Conservation (phyloP, 2,329 filamentous ascomycete species). For the Mollisiaceae sp. region DNA sequence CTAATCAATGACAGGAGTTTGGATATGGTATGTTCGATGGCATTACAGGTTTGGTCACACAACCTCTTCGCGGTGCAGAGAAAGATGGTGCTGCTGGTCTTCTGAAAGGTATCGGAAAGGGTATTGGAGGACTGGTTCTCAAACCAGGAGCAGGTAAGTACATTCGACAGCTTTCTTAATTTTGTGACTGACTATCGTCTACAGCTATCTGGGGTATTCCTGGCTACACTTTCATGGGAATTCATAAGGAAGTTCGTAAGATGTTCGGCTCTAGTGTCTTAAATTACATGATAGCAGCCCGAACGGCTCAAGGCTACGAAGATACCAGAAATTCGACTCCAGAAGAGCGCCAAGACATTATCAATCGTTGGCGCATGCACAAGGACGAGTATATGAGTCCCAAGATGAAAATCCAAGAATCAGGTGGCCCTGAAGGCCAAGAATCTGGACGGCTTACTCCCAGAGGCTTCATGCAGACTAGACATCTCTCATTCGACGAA, state of each 20-base stretch:
- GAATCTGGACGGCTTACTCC: constrained; percentile 34
- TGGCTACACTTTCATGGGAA: constrained; percentile 82
- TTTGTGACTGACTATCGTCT: constrained; percentile 15
- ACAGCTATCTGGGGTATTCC: constrained; percentile 74
- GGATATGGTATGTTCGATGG: constrained; percentile 67
- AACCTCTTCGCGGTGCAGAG: constrained; percentile 63
- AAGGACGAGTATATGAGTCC: constrained; percentile 46
- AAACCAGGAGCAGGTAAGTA: constrained; percentile 78
- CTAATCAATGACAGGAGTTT: constrained; percentile 56
- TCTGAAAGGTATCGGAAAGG: constrained; percentile 81
- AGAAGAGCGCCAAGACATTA: constrained; percentile 67
- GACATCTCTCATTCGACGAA: constrained; percentile 56
- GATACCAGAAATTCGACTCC: constrained; percentile 60
- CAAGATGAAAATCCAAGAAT: constrained; percentile 43
- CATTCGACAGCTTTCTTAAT: not conserved
- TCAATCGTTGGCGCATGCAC: constrained; percentile 57
- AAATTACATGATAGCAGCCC: constrained; percentile 79
- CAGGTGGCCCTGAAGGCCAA: constrained; percentile 37
- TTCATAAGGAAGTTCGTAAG: constrained; percentile 78
- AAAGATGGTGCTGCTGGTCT: constrained; percentile 70
- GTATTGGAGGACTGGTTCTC: constrained; percentile 78
- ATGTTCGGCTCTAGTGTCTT: constrained; percentile 72
- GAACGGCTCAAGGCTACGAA: constrained; percentile 75
- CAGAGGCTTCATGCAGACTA: constrained; percentile 56
- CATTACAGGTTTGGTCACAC: constrained; percentile 63